A percentile compares a stretch with the other conserved stretches of the same genome.
Conservation (phyloP, 257 asterid species). For the Penstemon davidsonii region DNA sequence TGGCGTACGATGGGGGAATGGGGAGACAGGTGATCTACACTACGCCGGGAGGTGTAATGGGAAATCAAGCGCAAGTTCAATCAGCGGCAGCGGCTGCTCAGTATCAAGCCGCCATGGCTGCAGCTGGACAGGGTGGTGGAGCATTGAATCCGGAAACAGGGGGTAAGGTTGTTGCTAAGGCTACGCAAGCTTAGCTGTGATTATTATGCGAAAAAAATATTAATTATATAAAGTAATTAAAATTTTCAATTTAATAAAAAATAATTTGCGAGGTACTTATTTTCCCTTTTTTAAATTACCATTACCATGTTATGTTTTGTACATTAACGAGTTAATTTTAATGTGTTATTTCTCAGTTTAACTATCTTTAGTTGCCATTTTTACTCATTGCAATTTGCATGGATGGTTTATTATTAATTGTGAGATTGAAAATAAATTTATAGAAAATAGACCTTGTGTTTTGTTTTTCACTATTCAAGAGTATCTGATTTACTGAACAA, state of each 20-base stretch:
- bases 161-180: constrained; percentile 49
- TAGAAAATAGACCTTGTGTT: too few relatives aligned
- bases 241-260: constrained; percentile 13
- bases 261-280: constrained; percentile 13
- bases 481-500: too few relatives aligned
- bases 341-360: neutral
- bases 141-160: constrained; percentile 47
- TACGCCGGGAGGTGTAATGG: constrained; percentile 56
- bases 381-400: too few relatives aligned
- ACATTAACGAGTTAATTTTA: constrained; percentile 6
- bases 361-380: too few relatives aligned
- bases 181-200: constrained; percentile 57
- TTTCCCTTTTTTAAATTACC: neutral
- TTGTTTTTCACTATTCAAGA: too few relatives aligned
- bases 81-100: constrained; percentile 37
- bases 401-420: too few relatives aligned
- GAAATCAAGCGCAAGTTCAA: constrained; percentile 43
- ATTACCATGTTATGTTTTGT: constrained; percentile 15
- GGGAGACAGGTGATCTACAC: constrained; percentile 77
- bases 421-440: too few relatives aligned
- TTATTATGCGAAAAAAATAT: constrained; percentile 1
- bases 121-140: constrained; percentile 28
- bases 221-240: neutral
- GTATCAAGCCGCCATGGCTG: constrained; percentile 40
- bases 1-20: constrained; percentile 70